phyloP scores from a whole-genome alignment of 1,284 basidiomycete genomes.

The Ceratobasidium sp. region DNA sequence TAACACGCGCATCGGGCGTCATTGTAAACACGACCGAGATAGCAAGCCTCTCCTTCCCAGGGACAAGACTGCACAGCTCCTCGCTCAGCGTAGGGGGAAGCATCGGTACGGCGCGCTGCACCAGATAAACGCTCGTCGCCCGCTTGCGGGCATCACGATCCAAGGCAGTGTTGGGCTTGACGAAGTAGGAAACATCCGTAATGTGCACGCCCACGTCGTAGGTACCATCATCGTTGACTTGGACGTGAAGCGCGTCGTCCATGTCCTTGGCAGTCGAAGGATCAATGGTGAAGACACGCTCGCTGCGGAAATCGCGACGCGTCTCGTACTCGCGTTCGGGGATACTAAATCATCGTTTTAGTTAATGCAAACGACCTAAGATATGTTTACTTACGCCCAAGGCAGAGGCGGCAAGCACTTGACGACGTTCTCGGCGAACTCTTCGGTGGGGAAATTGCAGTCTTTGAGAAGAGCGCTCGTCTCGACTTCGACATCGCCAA shows the following conservation, averaged over 20 bases:
- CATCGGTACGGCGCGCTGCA: constrained; percentile 97
- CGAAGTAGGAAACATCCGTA: constrained; percentile 96
- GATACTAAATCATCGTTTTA: constrained; percentile 66
- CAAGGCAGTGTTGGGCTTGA: constrained; percentile 94
- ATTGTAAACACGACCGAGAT: constrained; percentile 93
- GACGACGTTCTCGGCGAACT: constrained; percentile 92
- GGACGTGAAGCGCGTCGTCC: constrained; percentile 94
- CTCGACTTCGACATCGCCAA: constrained; percentile 97
- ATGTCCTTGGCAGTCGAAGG: constrained; percentile 91
- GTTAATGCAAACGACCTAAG: background rate
- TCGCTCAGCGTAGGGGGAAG: constrained; percentile 92
- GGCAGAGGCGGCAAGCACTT: constrained; percentile 96
- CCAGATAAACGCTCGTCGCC: constrained; percentile 96
- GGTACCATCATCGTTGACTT: constrained; percentile 88
- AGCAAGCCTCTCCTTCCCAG: constrained; percentile 88
- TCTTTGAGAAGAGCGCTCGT: constrained; percentile 98
- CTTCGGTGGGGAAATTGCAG: constrained; percentile 97
- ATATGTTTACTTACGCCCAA: constrained; percentile 79
- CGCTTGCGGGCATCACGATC: constrained; percentile 98
- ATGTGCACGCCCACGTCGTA: constrained; percentile 95
- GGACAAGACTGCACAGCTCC: constrained; percentile 91
- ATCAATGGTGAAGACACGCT: constrained; percentile 94
- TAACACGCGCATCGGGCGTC: constrained; percentile 82
- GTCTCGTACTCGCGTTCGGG: constrained; percentile 91
- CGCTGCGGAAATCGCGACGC: constrained; percentile 87